These are phyloP conservation scores for Ustilago loliicola DNA, from an alignment of 1,284 basidiomycete species.

Conservation along the genomic window DNA sequence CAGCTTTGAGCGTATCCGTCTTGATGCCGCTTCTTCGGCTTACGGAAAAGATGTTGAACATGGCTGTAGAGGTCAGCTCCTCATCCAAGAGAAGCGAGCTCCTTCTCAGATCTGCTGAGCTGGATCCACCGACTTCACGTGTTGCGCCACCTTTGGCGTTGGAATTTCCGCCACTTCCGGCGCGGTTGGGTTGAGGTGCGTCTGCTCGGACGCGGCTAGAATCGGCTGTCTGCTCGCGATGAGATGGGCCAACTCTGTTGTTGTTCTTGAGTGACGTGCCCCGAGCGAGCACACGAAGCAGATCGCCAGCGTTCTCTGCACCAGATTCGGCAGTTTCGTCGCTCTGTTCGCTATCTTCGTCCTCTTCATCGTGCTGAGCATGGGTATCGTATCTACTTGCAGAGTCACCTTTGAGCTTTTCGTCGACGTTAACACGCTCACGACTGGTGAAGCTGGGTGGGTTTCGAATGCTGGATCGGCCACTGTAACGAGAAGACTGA, in stretches of 20 bases:
- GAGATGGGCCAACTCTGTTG: constrained; percentile 4
- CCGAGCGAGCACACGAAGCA: constrained; percentile 32
- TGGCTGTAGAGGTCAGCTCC: constrained; percentile 19
- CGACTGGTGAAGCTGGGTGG: constrained; percentile 46
- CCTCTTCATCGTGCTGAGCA: constrained; percentile 14
- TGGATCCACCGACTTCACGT: background rate
- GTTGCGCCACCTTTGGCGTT: background rate
- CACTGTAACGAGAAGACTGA: constrained; percentile 38
- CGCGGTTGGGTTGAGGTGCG: background rate
- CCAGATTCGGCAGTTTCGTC: constrained; percentile 41
- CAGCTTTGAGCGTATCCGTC: background rate
- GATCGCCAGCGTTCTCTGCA: constrained; percentile 34
- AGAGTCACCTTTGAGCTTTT: constrained; percentile 1
- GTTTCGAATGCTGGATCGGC: constrained; percentile 22
- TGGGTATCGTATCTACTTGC: background rate
- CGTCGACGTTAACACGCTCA: constrained; percentile 17
- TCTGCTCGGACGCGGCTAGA: background rate
- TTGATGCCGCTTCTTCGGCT: background rate
- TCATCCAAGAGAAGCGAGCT: background rate
- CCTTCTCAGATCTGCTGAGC: background rate
- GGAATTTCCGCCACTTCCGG: background rate
- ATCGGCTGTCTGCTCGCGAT: background rate
- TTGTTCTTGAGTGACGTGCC: constrained; percentile 31
- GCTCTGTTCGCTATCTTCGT: constrained; percentile 39
- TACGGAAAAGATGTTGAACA: constrained; percentile 22